Percentiles rank a stretch among this genome's conserved stretches.
Evolutionary conservation across 2,329 filamentous ascomycete species (phyloP).

Genomic region (Microdochium bolleyi): DNA sequence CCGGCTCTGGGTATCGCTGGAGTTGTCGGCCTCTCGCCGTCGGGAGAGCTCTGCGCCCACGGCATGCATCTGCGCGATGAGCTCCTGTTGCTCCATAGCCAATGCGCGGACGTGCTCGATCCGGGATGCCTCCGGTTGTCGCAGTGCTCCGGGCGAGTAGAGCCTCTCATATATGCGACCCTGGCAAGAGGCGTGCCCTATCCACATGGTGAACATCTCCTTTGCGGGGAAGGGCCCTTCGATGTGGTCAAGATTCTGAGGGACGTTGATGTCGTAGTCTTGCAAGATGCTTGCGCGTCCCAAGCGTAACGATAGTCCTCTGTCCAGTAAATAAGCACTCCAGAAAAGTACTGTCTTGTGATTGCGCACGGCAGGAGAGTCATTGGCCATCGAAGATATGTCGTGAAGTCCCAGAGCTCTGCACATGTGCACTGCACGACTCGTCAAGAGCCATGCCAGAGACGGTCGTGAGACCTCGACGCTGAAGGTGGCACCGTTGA

Average conservation of each 20-base stretch:
- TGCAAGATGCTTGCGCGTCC: constrained; percentile 45
- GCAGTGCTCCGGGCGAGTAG: constrained; percentile 35
- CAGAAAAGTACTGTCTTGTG: constrained; percentile 42
- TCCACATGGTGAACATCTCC: constrained; percentile 37
- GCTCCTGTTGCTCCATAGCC: constrained; percentile 20
- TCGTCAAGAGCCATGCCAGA: constrained; percentile 19
- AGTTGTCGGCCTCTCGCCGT: constrained; percentile 3
- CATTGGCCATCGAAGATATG: constrained; percentile 15
- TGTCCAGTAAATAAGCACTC: constrained; percentile 48
- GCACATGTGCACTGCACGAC: constrained; percentile 22
- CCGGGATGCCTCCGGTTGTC: constrained; percentile 22
- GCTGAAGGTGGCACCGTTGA: constrained; percentile 25
- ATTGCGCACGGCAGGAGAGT: constrained; percentile 14
- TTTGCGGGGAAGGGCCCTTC: constrained; percentile 21
- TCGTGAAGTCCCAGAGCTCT: constrained; percentile 22
- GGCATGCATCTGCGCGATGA: constrained; percentile 17
- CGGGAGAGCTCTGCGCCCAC: constrained; percentile 13
- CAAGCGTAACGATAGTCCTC: constrained; percentile 44
- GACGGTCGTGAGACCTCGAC: constrained; percentile 21
- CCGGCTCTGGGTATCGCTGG: constrained; percentile 11
- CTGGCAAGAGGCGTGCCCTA: constrained; percentile 43
- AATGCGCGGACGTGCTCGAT: constrained; percentile 22
- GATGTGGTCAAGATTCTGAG: constrained; percentile 20
- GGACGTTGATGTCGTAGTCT: constrained; percentile 46
- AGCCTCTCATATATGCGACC: constrained; percentile 47